A percentile compares a stretch with the other conserved stretches of the same genome.
These are phyloP conservation scores for Xylaria acuta DNA, from an alignment of 495 filamentous ascomycete genomes.

Conservation along the genomic window DNA sequence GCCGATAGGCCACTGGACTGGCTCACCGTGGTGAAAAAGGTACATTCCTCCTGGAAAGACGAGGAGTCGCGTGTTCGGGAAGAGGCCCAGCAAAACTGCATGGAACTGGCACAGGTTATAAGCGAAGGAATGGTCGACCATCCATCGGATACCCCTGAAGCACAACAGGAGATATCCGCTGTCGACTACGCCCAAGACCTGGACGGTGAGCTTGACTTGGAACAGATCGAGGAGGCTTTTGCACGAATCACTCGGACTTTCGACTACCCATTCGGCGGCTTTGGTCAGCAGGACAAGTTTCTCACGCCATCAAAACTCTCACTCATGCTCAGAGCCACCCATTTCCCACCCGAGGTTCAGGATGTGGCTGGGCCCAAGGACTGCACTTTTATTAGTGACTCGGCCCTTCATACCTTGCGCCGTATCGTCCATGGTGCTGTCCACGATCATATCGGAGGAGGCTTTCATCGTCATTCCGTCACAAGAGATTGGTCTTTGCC, in stretches of 20 bases:
- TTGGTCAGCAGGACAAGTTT: slow-evolving; percentile 84
- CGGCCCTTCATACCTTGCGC: slow-evolving; percentile 82
- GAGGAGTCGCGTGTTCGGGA: slow-evolving; percentile 80
- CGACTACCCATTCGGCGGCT: slow-evolving; percentile 80
- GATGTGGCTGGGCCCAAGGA: slow-evolving; percentile 88
- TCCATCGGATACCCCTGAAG: slow-evolving; percentile 31
- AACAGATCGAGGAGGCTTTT: slow-evolving; percentile 89
- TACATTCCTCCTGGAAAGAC: slow-evolving; percentile 81
- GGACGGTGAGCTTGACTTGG: slow-evolving; percentile 75
- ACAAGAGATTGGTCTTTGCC: slow-evolving; percentile 91
- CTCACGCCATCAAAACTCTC: slow-evolving; percentile 84
- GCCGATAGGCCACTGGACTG: slow-evolving; percentile 40
- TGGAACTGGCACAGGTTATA: slow-evolving; percentile 82
- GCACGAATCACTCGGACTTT: slow-evolving; percentile 78
- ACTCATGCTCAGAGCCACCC: slow-evolving; percentile 78
- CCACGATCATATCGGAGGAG: slow-evolving; percentile 89
- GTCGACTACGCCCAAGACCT: slow-evolving; percentile 38
- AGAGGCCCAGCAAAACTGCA: slow-evolving; percentile 81
- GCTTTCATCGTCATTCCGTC: slow-evolving; percentile 89
- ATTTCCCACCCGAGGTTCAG: slow-evolving; percentile 72
- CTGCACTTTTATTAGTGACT: slow-evolving; percentile 73
- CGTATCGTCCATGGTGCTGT: slow-evolving; percentile 87
- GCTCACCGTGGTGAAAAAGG: slow-evolving; percentile 80
- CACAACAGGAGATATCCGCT: slow-evolving; percentile 19
- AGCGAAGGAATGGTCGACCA: slow-evolving; percentile 78